Conservation (phyloP, 176 grass and related monocot genomes). For the Triticum urartu region DNA sequence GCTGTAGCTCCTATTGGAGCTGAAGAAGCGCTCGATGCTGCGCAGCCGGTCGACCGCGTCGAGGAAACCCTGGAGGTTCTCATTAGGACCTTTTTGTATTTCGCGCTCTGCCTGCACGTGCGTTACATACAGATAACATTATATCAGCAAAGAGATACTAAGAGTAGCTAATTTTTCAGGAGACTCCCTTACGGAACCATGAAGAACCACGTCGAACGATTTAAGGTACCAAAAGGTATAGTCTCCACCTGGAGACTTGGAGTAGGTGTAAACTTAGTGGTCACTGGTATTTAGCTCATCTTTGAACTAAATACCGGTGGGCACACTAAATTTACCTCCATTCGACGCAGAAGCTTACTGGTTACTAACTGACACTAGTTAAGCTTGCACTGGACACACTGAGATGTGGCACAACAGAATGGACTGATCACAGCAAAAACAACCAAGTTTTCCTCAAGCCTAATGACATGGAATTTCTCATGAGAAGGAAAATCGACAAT, state of each 20-base stretch:
- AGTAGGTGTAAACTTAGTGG: too few relatives aligned
- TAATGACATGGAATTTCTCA: neutral
- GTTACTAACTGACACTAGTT: neutral
- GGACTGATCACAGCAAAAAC: neutral
- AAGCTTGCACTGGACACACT: neutral
- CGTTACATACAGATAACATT: neutral
- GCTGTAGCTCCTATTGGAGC: conserved; percentile 81
- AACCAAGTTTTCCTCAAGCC: neutral
- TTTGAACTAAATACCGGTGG: too few relatives aligned
- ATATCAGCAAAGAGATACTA: neutral
- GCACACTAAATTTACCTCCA: too few relatives aligned
- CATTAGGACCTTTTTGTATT: conserved; percentile 72
- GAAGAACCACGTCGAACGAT: neutral
- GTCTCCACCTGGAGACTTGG: too few relatives aligned
- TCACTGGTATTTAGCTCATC: too few relatives aligned
- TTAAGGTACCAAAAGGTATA: neutral
- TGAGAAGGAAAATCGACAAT: neutral
- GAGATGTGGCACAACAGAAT: neutral
- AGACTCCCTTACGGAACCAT: neutral
- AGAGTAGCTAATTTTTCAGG: neutral
- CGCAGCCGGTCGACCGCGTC: conserved; percentile 75
- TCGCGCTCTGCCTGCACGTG: conserved; percentile 71
- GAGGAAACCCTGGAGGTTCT: conserved; percentile 82
- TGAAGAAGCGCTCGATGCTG: conserved; percentile 82
- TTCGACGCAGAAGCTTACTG: too few relatives aligned